phyloP scores from a whole-genome alignment of 768 basidiomycete species.

The Multifurca ochricompacta region DNA sequence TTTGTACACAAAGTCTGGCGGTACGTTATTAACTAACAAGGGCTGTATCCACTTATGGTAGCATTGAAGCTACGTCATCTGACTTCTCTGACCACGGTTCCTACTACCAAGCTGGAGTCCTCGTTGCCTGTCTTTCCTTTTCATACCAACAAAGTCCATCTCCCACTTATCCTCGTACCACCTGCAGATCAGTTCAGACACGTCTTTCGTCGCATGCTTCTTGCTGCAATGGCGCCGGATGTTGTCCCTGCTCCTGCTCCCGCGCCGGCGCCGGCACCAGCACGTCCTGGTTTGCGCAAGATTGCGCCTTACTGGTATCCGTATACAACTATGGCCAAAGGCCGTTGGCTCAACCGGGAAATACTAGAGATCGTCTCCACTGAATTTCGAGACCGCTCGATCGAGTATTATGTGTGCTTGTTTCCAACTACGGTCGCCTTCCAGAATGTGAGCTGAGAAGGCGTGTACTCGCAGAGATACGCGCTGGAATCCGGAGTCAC shows the following conservation, averaged over 20 bases:
- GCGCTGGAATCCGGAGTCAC: constrained; percentile 92
- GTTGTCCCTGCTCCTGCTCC: constrained; percentile 10
- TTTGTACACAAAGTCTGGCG: no score
- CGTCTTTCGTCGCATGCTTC: constrained; percentile 22
- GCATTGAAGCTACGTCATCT: constrained; percentile 1
- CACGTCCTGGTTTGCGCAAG: constrained; percentile 55
- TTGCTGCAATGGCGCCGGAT: constrained; percentile 22
- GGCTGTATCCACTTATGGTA: background rate
- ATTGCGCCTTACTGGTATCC: constrained; percentile 88
- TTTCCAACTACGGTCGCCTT: background rate
- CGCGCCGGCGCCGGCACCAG: background rate
- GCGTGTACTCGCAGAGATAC: constrained; percentile 37
- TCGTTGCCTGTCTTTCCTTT: constrained; percentile 14
- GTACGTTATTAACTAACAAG: background rate
- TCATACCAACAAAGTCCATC: constrained; percentile 23
- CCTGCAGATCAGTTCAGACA: constrained; percentile 45
- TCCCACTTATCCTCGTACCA: constrained; percentile 41
- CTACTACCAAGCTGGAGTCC: background rate
- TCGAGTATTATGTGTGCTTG: constrained; percentile 88
- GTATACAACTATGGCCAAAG: constrained; percentile 88
- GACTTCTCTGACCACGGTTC: background rate
- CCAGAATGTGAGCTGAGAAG: background rate
- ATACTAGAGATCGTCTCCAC: constrained; percentile 88
- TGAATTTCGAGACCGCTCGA: constrained; percentile 87
- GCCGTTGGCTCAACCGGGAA: constrained; percentile 81